Evolutionary conservation across 768 basidiomycete genomes (phyloP), one percentile per base, ranked within the genome.

Genomic region (Boletus tomentosulus): DNA sequence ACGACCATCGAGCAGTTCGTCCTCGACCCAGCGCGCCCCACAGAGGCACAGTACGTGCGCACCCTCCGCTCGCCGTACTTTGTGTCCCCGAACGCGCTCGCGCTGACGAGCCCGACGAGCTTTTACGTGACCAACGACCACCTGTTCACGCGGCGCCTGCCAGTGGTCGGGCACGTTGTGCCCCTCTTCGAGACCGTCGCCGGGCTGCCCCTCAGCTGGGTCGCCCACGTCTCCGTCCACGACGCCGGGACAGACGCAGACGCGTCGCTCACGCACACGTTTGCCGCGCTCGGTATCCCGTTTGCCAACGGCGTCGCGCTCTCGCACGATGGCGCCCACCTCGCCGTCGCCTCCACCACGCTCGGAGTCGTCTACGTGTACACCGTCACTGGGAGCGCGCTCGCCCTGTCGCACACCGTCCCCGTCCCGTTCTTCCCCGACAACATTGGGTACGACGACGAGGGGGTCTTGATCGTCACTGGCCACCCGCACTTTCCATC

Each of bases 121-220:
- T 89, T 90, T 66, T 89, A 84, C 61, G 77, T 89, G 46, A 79
- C 80, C 39, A 86, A 90, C 62, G 88, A 90, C 64, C 88, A 90
- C 61, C 68, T 80, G 34, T 64, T 87, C 62, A 87, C 85, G 3
- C 77, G 84, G 8, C 81, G 87, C 13, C 70, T 83, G 19, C 82
- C 83, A 31, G 59, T 62, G 10, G 37, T 85, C n/a, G 82, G 82
- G 9, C 68, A 70, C 39, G 52, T 83, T 25, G 60, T 83, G 0
- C 80, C 86, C 2, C 6, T 83, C 34, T 41, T 78, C 50, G 88
- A 90, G 63, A 76, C 81, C 4, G 1, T 83, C 16, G 67, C 84
- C 3, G 78, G 66, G 6, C 71, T 87, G 1, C 87, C 87, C 0
- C 63, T 86, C 8, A 67, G 79, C 51, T 86, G 81, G 73, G 74